phyloP scores from a whole-genome alignment of 148 eudicot genomes.

The Chenopodium berlandieri region DNA sequence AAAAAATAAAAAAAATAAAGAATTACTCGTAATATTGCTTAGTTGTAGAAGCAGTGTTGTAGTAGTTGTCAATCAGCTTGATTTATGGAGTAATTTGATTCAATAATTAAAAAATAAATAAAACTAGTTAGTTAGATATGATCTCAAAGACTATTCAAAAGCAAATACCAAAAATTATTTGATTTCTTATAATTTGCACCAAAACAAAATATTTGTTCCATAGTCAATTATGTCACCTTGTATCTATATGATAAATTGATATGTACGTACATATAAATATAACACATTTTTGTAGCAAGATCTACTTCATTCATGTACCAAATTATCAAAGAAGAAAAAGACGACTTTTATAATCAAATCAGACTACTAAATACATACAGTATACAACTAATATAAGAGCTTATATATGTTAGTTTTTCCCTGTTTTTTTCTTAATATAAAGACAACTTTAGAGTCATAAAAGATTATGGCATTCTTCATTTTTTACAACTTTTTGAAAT shows the following conservation, averaged over 20 bases:
- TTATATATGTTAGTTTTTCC: neutral
- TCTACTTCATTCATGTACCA: neutral
- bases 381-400: neutral
- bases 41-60: neutral
- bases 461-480: neutral
- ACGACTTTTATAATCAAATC: neutral
- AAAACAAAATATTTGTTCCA: neutral
- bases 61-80: constrained; percentile 14
- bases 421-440: neutral
- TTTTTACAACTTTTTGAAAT: no score
- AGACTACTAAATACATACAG: neutral
- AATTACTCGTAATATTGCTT: neutral
- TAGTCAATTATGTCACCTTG: constrained; percentile 13
- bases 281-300: neutral
- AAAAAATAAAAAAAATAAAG: no score
- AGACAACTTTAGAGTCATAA: neutral
- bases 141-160: neutral
- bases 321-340: neutral
- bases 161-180: neutral
- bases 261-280: neutral
- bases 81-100: neutral
- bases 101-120: neutral
- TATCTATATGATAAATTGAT: neutral
- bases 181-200: neutral
- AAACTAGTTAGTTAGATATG: neutral